Evolutionary conservation across 352 stramenopile species (phyloP).

Genomic region (Phytopythium sindhum): DNA sequence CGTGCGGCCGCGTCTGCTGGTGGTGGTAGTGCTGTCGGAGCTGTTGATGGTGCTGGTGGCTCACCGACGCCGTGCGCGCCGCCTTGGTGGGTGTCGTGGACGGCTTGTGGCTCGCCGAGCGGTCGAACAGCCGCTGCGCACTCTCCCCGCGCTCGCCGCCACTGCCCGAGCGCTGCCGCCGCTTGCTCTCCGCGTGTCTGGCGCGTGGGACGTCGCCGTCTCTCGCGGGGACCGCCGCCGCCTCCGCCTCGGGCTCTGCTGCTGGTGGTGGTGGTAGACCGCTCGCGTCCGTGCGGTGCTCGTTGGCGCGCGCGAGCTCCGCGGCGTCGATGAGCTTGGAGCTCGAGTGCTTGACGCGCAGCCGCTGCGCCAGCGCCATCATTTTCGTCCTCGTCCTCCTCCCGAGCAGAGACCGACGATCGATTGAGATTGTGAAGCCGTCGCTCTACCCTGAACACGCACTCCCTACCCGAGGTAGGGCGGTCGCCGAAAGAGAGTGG

Average conservation of each 20-base stretch:
- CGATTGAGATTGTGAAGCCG: too few relatives aligned
- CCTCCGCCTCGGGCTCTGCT: not conserved
- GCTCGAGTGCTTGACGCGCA: conserved; percentile 15
- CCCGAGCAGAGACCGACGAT: not conserved
- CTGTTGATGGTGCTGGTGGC: not conserved
- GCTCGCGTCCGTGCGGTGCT: not conserved
- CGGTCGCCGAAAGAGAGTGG: too few relatives aligned
- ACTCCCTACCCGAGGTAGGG: too few relatives aligned
- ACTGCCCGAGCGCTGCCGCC: too few relatives aligned
- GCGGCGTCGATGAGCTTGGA: conserved; percentile 8
- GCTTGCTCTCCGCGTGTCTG: too few relatives aligned
- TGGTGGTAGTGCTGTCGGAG: not conserved
- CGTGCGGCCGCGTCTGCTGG: not conserved
- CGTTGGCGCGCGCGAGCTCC: conserved; percentile 2
- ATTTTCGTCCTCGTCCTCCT: conserved; percentile 22
- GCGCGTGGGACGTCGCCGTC: too few relatives aligned
- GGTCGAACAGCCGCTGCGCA: not conserved
- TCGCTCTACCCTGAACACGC: too few relatives aligned
- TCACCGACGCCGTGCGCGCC: not conserved
- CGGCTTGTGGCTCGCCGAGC: not conserved
- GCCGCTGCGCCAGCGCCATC: conserved; percentile 34
- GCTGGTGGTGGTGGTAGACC: not conserved
- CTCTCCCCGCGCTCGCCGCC: too few relatives aligned
- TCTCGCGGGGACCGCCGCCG: too few relatives aligned
- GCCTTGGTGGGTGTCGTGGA: not conserved